Evolutionary conservation across 495 filamentous ascomycete genomes (phyloP).

Genomic region (Aspergillus egyptiacus): DNA sequence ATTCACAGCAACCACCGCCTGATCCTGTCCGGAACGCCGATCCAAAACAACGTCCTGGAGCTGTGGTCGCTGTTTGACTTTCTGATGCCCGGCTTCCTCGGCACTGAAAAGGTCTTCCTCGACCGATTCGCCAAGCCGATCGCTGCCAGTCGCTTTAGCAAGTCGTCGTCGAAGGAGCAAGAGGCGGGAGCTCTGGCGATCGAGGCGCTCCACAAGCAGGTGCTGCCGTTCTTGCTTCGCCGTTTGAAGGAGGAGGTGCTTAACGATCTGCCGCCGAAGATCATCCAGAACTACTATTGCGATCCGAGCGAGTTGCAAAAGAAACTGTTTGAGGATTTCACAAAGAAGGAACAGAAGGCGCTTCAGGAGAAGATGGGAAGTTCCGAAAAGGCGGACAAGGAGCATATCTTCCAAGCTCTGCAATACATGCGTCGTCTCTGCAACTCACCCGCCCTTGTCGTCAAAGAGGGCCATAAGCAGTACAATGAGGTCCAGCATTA

Average conservation of each 20-base stretch:
- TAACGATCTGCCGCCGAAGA: constrained; percentile 94
- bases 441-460: constrained; percentile 91
- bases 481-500: constrained; percentile 77
- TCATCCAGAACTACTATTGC: constrained; percentile 98
- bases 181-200: constrained; percentile 94
- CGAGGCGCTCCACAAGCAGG: constrained; percentile 95
- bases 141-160: constrained; percentile 86
- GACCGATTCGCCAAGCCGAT: constrained; percentile 98
- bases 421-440: constrained; percentile 99
- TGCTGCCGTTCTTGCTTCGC: constrained; percentile 91
- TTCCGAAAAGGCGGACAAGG: constrained; percentile 82
- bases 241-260: constrained; percentile 97
- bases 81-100: constrained; percentile 96
- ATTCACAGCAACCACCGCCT: constrained; percentile 86
- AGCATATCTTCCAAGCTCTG: constrained; percentile 97
- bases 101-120: constrained; percentile 96
- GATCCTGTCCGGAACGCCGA: constrained; percentile 93
- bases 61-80: constrained; percentile 99
- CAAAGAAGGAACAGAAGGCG: constrained; percentile 81
- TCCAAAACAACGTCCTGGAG: constrained; percentile 96
- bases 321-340: constrained; percentile 93
- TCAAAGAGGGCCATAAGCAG: constrained; percentile 88
- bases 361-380: constrained; percentile 70
- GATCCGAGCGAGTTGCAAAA: constrained; percentile 94
- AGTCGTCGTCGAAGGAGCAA: constrained; percentile 97